These are phyloP conservation scores for Penicillium decumbens DNA, from an alignment of 2,329 filamentous ascomycete genomes.

Conservation along the genomic window DNA sequence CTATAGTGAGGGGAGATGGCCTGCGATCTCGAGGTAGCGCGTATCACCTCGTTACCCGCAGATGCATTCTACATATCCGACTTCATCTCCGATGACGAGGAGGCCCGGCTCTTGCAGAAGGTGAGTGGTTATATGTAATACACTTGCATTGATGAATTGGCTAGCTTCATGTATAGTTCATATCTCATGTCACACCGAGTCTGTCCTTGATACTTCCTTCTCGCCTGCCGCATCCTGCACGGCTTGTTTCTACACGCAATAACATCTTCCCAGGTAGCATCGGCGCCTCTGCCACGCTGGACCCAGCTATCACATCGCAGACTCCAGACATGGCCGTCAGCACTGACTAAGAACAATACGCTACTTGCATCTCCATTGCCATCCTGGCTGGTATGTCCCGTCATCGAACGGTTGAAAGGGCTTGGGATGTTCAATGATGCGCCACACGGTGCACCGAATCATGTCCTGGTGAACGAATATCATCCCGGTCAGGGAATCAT, in stretches of 20 bases:
- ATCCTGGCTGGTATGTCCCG: constrained; percentile 65
- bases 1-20: constrained; percentile 5
- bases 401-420: constrained; percentile 53
- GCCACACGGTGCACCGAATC: constrained; percentile 74
- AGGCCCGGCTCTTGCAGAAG: constrained; percentile 65
- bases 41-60: constrained; percentile 31
- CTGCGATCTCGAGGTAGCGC: constrained; percentile 26
- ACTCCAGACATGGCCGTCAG: constrained; percentile 84
- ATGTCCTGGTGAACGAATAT: constrained; percentile 93
- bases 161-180: background rate
- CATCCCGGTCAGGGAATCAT: constrained; percentile 86
- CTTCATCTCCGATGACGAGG: constrained; percentile 75
- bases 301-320: constrained; percentile 81
- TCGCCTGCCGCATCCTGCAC: background rate
- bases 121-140: constrained; percentile 39
- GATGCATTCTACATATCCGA: constrained; percentile 77
- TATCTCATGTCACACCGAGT: background rate
- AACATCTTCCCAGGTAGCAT: constrained; percentile 35
- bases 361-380: constrained; percentile 70
- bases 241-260: background rate
- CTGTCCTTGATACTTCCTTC: background rate
- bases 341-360: constrained; percentile 68
- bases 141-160: background rate
- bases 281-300: constrained; percentile 73
- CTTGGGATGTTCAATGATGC: constrained; percentile 56